Evolutionary conservation across 805 yeast genomes (phyloP).

Genomic region (Kuraishia cidri): DNA sequence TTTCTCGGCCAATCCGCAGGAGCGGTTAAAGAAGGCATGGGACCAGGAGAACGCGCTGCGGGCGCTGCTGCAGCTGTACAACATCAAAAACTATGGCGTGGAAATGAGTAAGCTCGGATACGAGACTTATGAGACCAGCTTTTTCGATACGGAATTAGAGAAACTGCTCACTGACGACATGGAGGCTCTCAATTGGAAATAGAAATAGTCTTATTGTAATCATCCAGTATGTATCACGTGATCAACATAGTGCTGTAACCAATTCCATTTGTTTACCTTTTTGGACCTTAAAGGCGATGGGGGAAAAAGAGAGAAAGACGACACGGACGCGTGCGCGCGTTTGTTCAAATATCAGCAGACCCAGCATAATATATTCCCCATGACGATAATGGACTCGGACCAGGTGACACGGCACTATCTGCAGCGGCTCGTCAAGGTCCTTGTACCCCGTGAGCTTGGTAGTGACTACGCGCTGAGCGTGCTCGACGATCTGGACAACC

Average conservation of each 20-base stretch:
- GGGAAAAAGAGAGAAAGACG: no score
- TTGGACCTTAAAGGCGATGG: no score
- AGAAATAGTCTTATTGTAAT: no score
- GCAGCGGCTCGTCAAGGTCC: constrained; percentile 9
- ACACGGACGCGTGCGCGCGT: no score
- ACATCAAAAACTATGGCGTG: constrained; percentile 44
- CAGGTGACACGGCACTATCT: constrained; percentile 11
- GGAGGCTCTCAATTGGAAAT: no score
- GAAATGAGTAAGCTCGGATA: constrained; percentile 54
- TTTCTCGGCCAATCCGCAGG: constrained; percentile 47
- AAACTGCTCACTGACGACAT: constrained; percentile 3
- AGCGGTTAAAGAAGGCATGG: constrained; percentile 66
- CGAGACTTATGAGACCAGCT: constrained; percentile 23
- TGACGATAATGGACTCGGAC: constrained; percentile 13
- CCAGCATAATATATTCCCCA: no score
- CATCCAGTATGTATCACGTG: no score
- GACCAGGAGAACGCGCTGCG: constrained; percentile 83
- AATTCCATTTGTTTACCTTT: no score
- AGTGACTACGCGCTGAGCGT: constrained; percentile 2
- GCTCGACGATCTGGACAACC: background rate
- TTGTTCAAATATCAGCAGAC: no score
- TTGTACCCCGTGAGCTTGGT: constrained; percentile 8
- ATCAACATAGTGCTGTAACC: no score
- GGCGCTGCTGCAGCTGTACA: constrained; percentile 70
- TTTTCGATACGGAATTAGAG: constrained; percentile 31